Percentiles rank a stretch among this genome's conserved stretches.
Conservation (phyloP, 768 basidiomycete genomes). For the Tephrocybe sp. region DNA sequence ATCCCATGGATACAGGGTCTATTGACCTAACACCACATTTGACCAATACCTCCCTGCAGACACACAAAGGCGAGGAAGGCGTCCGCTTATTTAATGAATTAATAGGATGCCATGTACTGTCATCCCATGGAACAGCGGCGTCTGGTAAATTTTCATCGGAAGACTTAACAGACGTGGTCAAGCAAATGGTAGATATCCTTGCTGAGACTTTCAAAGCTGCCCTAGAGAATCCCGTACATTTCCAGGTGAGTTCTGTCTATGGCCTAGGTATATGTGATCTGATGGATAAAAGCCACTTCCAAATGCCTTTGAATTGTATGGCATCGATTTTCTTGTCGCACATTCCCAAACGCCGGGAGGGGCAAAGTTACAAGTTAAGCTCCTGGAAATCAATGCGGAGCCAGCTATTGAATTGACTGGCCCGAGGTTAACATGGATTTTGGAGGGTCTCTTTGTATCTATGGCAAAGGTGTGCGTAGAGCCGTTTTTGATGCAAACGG, state of each 20-base stretch:
- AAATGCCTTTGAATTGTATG: conserved; percentile 94
- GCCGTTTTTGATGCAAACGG: conserved; percentile 53
- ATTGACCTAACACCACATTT: conserved; percentile 74
- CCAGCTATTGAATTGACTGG: conserved; percentile 96
- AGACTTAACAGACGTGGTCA: conserved; percentile 47
- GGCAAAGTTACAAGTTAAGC: conserved; percentile 54
- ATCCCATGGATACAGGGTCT: conserved; percentile 37
- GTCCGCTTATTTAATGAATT: conserved; percentile 85
- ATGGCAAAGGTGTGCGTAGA: conserved; percentile 68
- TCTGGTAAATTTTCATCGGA: conserved; percentile 26
- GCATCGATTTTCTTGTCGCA: conserved; percentile 86
- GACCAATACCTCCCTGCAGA: conserved; percentile 91
- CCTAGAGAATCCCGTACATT: conserved; percentile 76
- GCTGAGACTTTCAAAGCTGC: conserved; percentile 87
- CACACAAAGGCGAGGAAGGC: conserved; percentile 58
- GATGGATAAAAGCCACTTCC: conserved; percentile 59
- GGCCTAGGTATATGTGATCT: conserved; percentile 1
- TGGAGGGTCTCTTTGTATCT: conserved; percentile 76
- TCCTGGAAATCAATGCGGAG: conserved; percentile 93
- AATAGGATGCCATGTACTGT: conserved; percentile 58
- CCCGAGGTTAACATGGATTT: conserved; percentile 72
- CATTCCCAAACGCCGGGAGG: conserved; percentile 26
- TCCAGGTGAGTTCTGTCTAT: conserved; percentile 56
- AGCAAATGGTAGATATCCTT: conserved; percentile 63
- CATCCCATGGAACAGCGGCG: conserved; percentile 13